phyloP scores from a whole-genome alignment of 257 asterid genomes.

The Solanum gracilifrons region DNA sequence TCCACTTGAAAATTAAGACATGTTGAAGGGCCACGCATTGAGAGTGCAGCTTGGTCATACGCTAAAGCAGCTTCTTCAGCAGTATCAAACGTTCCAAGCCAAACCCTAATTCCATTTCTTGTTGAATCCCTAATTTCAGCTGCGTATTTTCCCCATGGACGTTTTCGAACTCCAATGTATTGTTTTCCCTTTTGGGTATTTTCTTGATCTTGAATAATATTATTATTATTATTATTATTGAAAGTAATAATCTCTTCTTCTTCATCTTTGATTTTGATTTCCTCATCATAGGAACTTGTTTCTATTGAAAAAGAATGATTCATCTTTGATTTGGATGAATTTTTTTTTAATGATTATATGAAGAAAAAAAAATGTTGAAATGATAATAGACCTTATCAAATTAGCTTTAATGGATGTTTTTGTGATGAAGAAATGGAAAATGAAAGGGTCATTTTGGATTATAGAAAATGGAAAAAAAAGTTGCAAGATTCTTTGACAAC shows the following conservation, averaged over 20 bases:
- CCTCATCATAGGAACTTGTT: neutral
- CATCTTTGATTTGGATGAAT: neutral
- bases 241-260: neutral
- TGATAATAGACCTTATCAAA: neutral
- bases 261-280: neutral
- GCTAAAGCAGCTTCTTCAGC: conserved; percentile 7
- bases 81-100: conserved; percentile 7
- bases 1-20: neutral
- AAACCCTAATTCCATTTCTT: neutral
- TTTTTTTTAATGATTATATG: neutral
- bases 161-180: conserved; percentile 1
- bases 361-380: neutral
- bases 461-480: neutral
- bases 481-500: neutral
- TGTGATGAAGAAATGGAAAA: neutral
- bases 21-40: neutral
- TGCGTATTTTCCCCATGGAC: conserved; percentile 12
- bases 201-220: neutral
- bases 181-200: neutral
- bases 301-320: neutral
- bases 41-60: conserved; percentile 7
- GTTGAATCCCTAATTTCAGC: conserved; percentile 11
- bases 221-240: neutral
- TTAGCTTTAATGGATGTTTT: neutral
- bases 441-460: neutral